These are phyloP conservation scores for Kwoniella sp. DNA, from an alignment of 768 basidiomycete species.

Conservation along the genomic window DNA sequence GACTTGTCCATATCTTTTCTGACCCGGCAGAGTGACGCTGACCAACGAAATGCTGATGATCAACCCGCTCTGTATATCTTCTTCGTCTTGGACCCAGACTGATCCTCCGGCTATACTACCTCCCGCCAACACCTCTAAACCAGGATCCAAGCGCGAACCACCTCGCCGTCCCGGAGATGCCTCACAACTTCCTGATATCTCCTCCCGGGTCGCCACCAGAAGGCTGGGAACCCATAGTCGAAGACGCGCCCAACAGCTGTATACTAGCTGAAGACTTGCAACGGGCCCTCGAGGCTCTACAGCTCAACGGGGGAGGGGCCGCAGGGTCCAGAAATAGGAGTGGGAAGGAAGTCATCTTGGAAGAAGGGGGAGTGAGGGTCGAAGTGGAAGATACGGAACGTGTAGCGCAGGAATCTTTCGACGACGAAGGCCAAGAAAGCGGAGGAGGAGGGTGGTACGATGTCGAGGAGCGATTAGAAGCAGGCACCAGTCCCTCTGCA, in stretches of 20 bases:
- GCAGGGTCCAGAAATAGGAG: conserved; percentile 18
- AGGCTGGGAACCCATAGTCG: conserved; percentile 89
- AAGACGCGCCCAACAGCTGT: conserved; percentile 82
- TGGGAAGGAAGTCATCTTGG: conserved; percentile 44
- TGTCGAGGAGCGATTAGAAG: conserved; percentile 25
- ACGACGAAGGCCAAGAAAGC: neutral
- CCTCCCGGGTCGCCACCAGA: conserved; percentile 97
- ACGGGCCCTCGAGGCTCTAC: conserved; percentile 71
- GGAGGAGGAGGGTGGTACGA: conserved; percentile 28
- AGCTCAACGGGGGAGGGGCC: conserved; percentile 54
- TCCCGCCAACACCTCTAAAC: conserved; percentile 47
- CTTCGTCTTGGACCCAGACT: conserved; percentile 60
- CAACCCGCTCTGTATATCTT: neutral
- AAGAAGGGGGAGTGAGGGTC: conserved; percentile 44
- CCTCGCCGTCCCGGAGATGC: conserved; percentile 73
- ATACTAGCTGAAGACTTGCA: conserved; percentile 89
- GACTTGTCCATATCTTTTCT: no score
- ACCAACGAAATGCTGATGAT: no score
- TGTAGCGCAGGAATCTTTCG: neutral
- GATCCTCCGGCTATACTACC: conserved; percentile 54
- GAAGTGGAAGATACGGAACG: conserved; percentile 29
- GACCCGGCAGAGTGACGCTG: no score
- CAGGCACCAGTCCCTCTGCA: conserved; percentile 12
- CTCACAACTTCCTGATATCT: conserved; percentile 96
- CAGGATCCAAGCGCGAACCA: conserved; percentile 58